Evolutionary conservation across 768 basidiomycete species (phyloP), one percentile per base, ranked within the genome.

Genomic region (Lentinula sp.): DNA sequence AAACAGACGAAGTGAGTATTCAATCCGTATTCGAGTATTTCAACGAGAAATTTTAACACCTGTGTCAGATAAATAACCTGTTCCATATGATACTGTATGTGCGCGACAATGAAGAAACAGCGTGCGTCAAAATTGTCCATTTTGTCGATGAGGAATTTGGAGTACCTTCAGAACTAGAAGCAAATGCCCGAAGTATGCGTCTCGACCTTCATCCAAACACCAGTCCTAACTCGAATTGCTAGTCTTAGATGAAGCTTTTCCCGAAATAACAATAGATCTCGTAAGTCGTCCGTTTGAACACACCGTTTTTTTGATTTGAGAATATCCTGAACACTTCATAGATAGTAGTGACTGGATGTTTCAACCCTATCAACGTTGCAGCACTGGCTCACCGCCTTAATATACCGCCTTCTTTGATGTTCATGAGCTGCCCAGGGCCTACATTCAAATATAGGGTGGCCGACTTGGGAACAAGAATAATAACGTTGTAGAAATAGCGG

Each of bases 51-150:
- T 36, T 28, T 20, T 8, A 32, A 5, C 15, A 23, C 23, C 33
- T 51, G 3, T 32, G 13, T 53, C 48, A 91, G 90, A 88, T 91
- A 64, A 83, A 87, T 64, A 74, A 76, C 39, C 64, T 91, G 3
- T 82, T 89, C 61, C 79, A 82, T 55, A 85, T 85, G 78, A 75
- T 90, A 33, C 71, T 85, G 12, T 91, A 91, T 64, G 85, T 89
- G 2, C 72, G 76, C 45, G 74, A 77, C 60, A 90, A 88, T 65
- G 89, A 91, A 69, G 84, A 86, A 64, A 91, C 90, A 0, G 80
- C 86, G 0, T 78, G 82, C 64, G 65, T 91, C 59, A 88, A 88
- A 71, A 79, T 91, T 12, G 77, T 90, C 3, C 87, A 90, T 65
- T 89, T 88, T 65, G 76, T 80, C 60, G 79, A 85, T 32, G 75